Evolutionary conservation across 1,139 yeast species (phyloP), one percentile per base, ranked within the genome.

Genomic region (Candida labiduridarum): DNA sequence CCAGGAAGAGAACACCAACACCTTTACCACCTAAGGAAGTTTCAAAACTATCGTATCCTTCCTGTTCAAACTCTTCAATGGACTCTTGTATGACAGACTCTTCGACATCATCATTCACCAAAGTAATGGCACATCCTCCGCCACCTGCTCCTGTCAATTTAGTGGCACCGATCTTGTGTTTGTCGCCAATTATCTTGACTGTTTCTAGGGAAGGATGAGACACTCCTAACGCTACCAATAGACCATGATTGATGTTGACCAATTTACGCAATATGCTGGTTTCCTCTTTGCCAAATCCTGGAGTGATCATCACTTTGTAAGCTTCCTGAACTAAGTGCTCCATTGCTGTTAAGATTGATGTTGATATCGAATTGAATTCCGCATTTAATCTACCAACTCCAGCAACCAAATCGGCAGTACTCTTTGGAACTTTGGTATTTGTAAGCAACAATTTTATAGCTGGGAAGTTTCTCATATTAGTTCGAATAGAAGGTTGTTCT

Each of bases 121-220:
- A 72, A 0, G 98, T 94, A 50, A 95, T 87, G 16, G 97, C 96
- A 72, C 99, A 94, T 1, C 99, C 99, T 43, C 99, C 99, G 16
- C 99, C 99, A 25, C 99, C 99, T 0, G 99, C 99, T 41, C 99
- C 99, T 0, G 99, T 94, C 53, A 94, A 78, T 67, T 94, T 94
- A 1, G 99, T 92, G 52, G 89, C 85, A 6, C 99, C 99, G 34
- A 94, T 69, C 1, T 72, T 64, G 50, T 82, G 63, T 43, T 74
- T 76, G 60, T 87, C 92, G 22, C 89, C 80, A 16, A 84, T 72
- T 22, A 81, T 71, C 59, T 84, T 85, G 45, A 92, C 82, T 48
- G 76, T 74, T 64, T 94, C 99, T 52, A 94, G 74, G 16, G 87
- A 78, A 4, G 97, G 96, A 66, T 95, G 99, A 12, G 96, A 87